Evolutionary conservation across 73 alveolate species (phyloP).

Genomic region (Paramecium primaurelia): DNA sequence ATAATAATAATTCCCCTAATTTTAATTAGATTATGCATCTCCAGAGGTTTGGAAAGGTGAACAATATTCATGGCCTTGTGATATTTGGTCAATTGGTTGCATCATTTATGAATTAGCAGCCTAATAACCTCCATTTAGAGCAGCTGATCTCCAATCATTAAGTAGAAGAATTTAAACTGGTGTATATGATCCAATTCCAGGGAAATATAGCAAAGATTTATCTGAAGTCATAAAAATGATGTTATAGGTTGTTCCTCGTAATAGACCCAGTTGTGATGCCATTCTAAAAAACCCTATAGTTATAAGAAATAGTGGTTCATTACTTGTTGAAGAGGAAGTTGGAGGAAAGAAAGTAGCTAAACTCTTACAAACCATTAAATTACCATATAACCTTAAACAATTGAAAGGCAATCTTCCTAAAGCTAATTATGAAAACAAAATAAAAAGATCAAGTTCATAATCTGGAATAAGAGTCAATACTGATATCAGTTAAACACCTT

Average conservation of each 20-base stretch:
- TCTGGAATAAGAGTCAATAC: background rate
- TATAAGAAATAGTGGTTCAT: slow-evolving; percentile 19
- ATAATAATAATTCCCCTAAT: background rate
- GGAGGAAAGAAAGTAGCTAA: background rate
- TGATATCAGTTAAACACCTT: background rate
- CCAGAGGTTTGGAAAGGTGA: slow-evolving; percentile 88
- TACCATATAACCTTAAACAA: background rate
- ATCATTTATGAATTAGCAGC: slow-evolving; percentile 90
- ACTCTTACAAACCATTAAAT: background rate
- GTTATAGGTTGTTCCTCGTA: slow-evolving; percentile 12
- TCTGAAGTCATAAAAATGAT: background rate
- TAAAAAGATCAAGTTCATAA: background rate
- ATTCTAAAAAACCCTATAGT: slow-evolving; percentile 23
- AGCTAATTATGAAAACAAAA: slow-evolving; percentile 11
- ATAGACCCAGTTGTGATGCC: slow-evolving; percentile 40
- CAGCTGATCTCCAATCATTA: slow-evolving; percentile 27
- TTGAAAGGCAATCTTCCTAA: slow-evolving; percentile 14
- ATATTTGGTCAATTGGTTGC: slow-evolving; percentile 95
- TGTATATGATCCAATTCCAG: slow-evolving; percentile 48
- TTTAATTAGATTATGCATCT: slow-evolving; percentile 66
- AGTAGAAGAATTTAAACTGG: slow-evolving; percentile 28
- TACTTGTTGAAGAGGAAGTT: slow-evolving; percentile 13
- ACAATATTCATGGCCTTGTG: slow-evolving; percentile 88
- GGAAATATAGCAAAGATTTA: slow-evolving; percentile 34
- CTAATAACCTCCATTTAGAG: slow-evolving; percentile 92